Evolutionary conservation across 2,329 filamentous ascomycete species (phyloP).

Genomic region (Calycina herbarum): DNA sequence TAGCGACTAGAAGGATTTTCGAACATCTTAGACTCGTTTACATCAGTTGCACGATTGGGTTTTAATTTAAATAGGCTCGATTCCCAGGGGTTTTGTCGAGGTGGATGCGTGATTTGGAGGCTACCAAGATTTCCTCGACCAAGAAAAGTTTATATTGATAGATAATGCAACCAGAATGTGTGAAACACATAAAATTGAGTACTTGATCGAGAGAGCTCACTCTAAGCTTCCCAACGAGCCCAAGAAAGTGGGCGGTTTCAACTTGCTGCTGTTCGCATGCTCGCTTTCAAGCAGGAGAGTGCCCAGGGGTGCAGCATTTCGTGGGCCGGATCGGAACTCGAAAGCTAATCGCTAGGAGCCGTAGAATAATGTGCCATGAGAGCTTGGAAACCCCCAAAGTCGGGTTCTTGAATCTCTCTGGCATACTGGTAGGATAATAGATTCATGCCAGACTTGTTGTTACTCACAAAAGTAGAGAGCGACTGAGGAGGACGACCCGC

Average conservation of each 20-base stretch:
- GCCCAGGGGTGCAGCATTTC: not conserved
- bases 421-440: not conserved
- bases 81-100: not conserved
- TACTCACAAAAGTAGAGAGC: not conserved
- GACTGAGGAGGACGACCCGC: not conserved
- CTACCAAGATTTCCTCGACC: not conserved
- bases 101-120: not conserved
- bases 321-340: slow-evolving; percentile 15
- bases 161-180: slow-evolving; percentile 25
- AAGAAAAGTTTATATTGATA: slow-evolving; percentile 9
- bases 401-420: not conserved
- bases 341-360: not conserved
- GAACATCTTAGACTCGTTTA: not conserved
- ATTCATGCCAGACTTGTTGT: not conserved
- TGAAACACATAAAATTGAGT: slow-evolving; percentile 35
- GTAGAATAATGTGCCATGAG: not conserved
- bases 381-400: not conserved
- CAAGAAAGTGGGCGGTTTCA: slow-evolving; percentile 55
- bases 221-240: slow-evolving; percentile 61
- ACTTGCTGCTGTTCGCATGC: slow-evolving; percentile 20
- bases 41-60: not conserved
- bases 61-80: not conserved
- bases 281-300: slow-evolving; percentile 33
- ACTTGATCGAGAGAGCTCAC: slow-evolving; percentile 43
- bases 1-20: not conserved